Evolutionary conservation across 1,139 yeast species (phyloP).

Genomic region (Candida dubliniensis): DNA sequence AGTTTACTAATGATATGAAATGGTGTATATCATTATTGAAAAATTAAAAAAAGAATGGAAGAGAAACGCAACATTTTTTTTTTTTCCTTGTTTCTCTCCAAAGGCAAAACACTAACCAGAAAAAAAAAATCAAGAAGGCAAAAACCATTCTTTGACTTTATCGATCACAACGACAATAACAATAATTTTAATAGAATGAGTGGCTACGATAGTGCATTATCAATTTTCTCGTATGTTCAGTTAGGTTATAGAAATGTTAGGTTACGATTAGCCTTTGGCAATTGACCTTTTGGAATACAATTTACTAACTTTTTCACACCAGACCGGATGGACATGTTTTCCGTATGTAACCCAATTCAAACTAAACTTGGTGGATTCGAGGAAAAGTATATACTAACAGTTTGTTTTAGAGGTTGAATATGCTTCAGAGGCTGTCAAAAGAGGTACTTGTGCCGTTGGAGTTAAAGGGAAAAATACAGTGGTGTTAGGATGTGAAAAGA

Average conservation of each 20-base stretch:
- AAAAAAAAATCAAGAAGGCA: neutral
- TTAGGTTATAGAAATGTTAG: slow-evolving; percentile 2
- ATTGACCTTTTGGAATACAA: neutral
- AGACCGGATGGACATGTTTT: slow-evolving; percentile 99
- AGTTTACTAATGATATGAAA: neutral
- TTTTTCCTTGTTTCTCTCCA: neutral
- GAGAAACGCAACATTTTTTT: neutral
- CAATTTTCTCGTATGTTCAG: slow-evolving; percentile 83
- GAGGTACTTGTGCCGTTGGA: slow-evolving; percentile 98
- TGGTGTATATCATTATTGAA: neutral
- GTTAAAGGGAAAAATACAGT: slow-evolving; percentile 88
- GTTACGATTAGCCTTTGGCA: slow-evolving; percentile 6
- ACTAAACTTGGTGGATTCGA: neutral
- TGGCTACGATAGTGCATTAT: slow-evolving; percentile 99
- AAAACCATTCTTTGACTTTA: neutral
- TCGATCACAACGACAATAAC: neutral
- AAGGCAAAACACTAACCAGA: neutral
- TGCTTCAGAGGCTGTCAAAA: slow-evolving; percentile 95
- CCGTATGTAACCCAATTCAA: slow-evolving; percentile 49
- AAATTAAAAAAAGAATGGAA: neutral
- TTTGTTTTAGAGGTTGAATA: slow-evolving; percentile 79
- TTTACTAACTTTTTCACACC: slow-evolving; percentile 21
- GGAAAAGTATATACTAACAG: slow-evolving; percentile 1
- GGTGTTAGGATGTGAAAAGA: slow-evolving; percentile 93
- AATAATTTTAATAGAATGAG: slow-evolving; percentile 50